Evolutionary conservation across 169 alveolate genomes (phyloP).

Genomic region (Cryptosporidium tyzzeri): DNA sequence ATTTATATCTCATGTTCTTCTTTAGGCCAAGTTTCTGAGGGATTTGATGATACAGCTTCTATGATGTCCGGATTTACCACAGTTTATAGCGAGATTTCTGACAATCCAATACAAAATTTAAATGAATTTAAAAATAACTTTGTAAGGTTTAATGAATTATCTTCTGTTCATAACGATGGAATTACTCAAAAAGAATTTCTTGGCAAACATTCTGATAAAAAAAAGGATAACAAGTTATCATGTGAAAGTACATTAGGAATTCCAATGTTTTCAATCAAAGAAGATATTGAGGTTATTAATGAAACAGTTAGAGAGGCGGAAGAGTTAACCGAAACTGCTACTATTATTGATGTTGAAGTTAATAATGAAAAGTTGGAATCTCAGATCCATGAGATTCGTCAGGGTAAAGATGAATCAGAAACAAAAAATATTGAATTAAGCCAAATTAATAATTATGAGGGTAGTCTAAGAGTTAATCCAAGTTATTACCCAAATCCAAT

Average conservation of each 20-base stretch:
- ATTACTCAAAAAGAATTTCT: background rate
- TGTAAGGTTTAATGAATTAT: background rate
- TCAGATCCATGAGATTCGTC: background rate
- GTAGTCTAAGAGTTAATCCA: background rate
- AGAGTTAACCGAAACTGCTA: constrained; percentile 62
- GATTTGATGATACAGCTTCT: constrained; percentile 73
- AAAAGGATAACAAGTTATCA: background rate
- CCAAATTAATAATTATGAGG: background rate
- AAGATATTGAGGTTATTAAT: constrained; percentile 22
- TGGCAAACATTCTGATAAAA: background rate
- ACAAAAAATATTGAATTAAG: background rate
- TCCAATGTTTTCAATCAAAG: constrained; percentile 73
- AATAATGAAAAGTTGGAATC: background rate
- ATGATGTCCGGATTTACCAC: constrained; percentile 75
- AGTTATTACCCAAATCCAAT: constrained; percentile 62
- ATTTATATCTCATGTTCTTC: constrained; percentile 45
- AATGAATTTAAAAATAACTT: background rate
- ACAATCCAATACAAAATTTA: background rate
- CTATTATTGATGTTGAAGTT: constrained; percentile 36
- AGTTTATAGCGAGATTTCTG: constrained; percentile 29
- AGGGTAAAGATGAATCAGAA: no score
- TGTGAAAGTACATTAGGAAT: constrained; percentile 44
- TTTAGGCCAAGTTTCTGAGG: constrained; percentile 64
- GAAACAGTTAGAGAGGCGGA: constrained; percentile 49
- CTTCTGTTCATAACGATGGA: background rate